Conservation (phyloP, 2,329 filamentous ascomycete species). For the Pseudogymnoascus sp. region DNA sequence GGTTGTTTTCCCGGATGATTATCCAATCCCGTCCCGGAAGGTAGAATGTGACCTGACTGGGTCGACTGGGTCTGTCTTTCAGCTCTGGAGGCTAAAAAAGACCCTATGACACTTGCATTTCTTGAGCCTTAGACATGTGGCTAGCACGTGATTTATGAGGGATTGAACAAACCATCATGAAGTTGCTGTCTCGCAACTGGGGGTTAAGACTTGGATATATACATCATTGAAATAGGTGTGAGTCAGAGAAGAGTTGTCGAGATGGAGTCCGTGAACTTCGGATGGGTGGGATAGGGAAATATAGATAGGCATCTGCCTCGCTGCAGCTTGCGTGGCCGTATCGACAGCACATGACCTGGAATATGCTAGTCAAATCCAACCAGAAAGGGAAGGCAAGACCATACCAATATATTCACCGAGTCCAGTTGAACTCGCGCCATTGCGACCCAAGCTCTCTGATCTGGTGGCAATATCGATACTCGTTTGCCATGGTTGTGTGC, state of each 20-base stretch:
- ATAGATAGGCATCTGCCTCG: conserved; percentile 5
- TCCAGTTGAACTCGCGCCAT: conserved; percentile 2
- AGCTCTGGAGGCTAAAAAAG: background rate
- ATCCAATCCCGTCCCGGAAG: background rate
- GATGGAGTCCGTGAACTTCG: background rate
- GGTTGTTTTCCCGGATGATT: background rate
- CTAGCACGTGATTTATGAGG: conserved; percentile 2
- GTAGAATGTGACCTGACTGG: conserved; percentile 3
- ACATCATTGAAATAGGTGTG: conserved; percentile 3
- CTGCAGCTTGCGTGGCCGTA: conserved; percentile 5
- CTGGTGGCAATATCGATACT: conserved; percentile 4
- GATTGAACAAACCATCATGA: background rate
- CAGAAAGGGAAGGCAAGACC: conserved; percentile 1
- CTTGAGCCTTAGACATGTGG: background rate
- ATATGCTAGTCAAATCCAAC: conserved; percentile 6
- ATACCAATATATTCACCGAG: conserved; percentile 7
- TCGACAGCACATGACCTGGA: conserved; percentile 7
- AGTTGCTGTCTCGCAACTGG: background rate
- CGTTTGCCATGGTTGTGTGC: background rate
- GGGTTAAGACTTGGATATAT: conserved; percentile 3
- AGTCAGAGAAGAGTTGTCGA: conserved; percentile 5
- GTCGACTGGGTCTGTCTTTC: background rate
- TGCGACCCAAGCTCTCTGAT: conserved; percentile 9
- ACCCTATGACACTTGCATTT: conserved; percentile 5
- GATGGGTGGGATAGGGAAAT: conserved; percentile 4